phyloP scores from a whole-genome alignment of 2,329 filamentous ascomycete genomes.

The Scytalidium sp. region DNA sequence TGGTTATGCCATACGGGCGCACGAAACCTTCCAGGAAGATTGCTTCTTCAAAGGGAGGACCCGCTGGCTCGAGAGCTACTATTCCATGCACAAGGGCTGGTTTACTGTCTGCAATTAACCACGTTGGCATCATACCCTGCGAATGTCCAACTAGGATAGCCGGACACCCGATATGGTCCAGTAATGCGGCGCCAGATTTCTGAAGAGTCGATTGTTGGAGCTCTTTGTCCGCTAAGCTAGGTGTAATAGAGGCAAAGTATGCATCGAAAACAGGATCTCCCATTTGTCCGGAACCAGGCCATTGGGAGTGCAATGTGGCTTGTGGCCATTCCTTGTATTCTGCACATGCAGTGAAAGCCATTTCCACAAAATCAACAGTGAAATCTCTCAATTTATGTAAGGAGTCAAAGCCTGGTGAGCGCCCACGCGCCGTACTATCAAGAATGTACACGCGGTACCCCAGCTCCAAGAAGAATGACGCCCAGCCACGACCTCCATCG shows the following conservation, averaged over 20 bases:
- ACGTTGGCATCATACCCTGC: slow-evolving; percentile 37
- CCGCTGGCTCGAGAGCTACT: slow-evolving; percentile 40
- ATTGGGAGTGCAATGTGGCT: slow-evolving; percentile 32
- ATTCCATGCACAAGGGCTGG: slow-evolving; percentile 36
- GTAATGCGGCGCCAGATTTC: slow-evolving; percentile 30
- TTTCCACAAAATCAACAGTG: neutral
- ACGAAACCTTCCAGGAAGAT: slow-evolving; percentile 29
- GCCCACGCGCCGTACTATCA: slow-evolving; percentile 20
- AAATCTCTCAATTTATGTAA: neutral
- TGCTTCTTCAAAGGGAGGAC: slow-evolving; percentile 42
- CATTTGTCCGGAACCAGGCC: slow-evolving; percentile 31
- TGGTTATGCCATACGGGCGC: slow-evolving; percentile 41
- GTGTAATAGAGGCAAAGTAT: slow-evolving; percentile 34
- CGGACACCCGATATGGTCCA: slow-evolving; percentile 4
- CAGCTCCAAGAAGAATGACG: slow-evolving; percentile 38
- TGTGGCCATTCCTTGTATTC: slow-evolving; percentile 20
- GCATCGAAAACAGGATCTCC: slow-evolving; percentile 29
- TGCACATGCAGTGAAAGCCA: neutral
- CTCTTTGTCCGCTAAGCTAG: slow-evolving; percentile 29
- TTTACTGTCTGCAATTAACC: slow-evolving; percentile 37
- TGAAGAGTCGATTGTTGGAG: slow-evolving; percentile 33
- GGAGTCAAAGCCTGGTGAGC: slow-evolving; percentile 2
- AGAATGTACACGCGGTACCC: slow-evolving; percentile 42
- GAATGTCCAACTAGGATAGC: slow-evolving; percentile 26
- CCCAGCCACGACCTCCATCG: slow-evolving; percentile 42